phyloP scores from a whole-genome alignment of 139 green algal genomes.

The Haematococcus sp. region DNA sequence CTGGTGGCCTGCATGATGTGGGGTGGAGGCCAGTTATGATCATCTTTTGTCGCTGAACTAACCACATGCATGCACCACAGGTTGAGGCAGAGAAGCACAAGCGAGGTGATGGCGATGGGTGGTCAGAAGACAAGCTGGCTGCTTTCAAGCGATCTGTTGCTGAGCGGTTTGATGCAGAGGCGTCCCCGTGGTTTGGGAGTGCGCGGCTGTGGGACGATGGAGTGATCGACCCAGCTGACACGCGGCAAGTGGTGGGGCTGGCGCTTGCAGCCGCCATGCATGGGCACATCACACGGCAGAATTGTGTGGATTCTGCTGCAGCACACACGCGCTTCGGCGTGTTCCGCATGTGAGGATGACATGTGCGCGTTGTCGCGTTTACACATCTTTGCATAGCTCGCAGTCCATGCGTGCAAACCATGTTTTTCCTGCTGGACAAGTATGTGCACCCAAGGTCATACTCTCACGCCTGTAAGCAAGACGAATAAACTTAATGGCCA shows the following conservation, averaged over 20 bases:
- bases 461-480: too few relatives aligned
- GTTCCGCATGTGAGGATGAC: conserved; percentile 21
- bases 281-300: background rate
- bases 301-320: background rate
- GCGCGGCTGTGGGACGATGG: conserved; percentile 93
- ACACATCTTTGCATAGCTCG: too few relatives aligned
- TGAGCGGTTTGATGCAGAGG: conserved; percentile 78
- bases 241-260: conserved; percentile 73
- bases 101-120: conserved; percentile 41
- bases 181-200: conserved; percentile 61
- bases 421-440: too few relatives aligned
- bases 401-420: too few relatives aligned
- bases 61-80: conserved; percentile 17
- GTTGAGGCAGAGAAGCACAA: conserved; percentile 81
- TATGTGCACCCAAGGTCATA: too few relatives aligned
- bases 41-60: background rate
- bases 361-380: too few relatives aligned
- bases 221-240: conserved; percentile 87
- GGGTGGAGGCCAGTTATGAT: background rate
- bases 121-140: conserved; percentile 66
- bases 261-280: conserved; percentile 59
- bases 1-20: background rate
- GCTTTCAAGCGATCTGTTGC: conserved; percentile 70
- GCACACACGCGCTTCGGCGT: conserved; percentile 1
- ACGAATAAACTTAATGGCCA: too few relatives aligned